Evolutionary conservation across 495 filamentous ascomycete species (phyloP), one percentile per base, ranked within the genome.

Genomic region (Geoglossum glabrum): DNA sequence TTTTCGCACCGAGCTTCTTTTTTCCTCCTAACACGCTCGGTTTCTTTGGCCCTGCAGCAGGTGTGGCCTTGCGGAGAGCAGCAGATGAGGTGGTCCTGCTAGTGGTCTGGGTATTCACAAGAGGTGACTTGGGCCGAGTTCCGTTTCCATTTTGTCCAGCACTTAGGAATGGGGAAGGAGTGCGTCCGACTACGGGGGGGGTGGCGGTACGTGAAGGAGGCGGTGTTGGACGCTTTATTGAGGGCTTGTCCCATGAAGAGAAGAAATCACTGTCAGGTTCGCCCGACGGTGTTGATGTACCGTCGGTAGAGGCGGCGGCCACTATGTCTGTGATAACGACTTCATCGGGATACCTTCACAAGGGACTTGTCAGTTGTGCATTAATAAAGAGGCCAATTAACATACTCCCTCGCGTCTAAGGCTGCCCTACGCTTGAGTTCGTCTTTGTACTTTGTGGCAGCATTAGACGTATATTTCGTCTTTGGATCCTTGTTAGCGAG

Each of bases 201-300:
- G 92, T 97, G 34, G 82, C 82, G 36, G 87, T 92, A 66, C 92
- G 84, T 33, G 90, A 95, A 31, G 90, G 80, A 28, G 92, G 92
- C 60, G 94, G 92, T 63, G 86, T 95, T 9, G 90, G 93, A 58
- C 90, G 85, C 74, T 97, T 98, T 73, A 98, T 95, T 3, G 88
- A 79, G 3, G 92, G 92, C 71, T 95, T 95, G 68, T 97, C 93
- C 90, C 90, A 98, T 0, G 88, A 94, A 9, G 90, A 94, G 74
- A 97, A 98, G 77, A 97, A 98, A 68, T 97, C 90, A 61, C 93
- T 88, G 9, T 85, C 87, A 26, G 74, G 70, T 59, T 97, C 90
- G 55, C 77, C 81, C 47, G 83, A 76, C 40, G 86, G 85, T 21
- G 87, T 89, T 64, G 72, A 76, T 0, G 81, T 74, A 61, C 78